These are phyloP conservation scores for Aplosporella prunicola DNA, from an alignment of 2,329 filamentous ascomycete species.

Conservation along the genomic window DNA sequence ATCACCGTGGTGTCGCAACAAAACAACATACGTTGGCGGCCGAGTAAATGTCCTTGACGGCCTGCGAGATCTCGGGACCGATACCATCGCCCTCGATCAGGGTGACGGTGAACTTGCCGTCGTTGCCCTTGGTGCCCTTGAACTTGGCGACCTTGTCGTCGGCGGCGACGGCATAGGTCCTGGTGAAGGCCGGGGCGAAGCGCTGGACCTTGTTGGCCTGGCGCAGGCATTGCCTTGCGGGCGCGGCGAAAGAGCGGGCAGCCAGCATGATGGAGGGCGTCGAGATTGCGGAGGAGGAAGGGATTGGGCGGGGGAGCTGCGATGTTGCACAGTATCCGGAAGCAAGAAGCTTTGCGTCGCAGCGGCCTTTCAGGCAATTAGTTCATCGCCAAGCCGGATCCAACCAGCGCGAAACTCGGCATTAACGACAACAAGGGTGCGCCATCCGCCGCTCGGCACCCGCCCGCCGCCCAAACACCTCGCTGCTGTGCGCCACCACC, in stretches of 20 bases:
- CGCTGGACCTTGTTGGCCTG: conserved; percentile 36
- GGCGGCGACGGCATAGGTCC: conserved; percentile 48
- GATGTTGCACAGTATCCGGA: no score
- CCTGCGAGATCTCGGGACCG: conserved; percentile 93
- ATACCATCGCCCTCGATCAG: conserved; percentile 99
- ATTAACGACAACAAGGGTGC: no score
- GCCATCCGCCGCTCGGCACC: neutral
- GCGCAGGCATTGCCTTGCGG: conserved; percentile 71
- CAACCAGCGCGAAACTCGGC: neutral
- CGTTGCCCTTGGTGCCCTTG: conserved; percentile 76
- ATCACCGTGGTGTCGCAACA: conserved; percentile 11
- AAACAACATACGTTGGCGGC: conserved; percentile 65
- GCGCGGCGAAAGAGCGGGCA: conserved; percentile 65
- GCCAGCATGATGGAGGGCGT: conserved; percentile 61
- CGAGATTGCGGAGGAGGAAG: no score
- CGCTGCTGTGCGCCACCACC: neutral
- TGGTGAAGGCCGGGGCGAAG: conserved; percentile 14
- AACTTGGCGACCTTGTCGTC: conserved; percentile 80
- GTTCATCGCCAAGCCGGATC: conserved; percentile 7
- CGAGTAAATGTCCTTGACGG: conserved; percentile 97
- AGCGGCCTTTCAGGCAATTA: conserved; percentile 4
- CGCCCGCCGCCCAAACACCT: conserved; percentile 5
- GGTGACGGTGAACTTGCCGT: conserved; percentile 91
- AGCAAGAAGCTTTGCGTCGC: conserved; percentile 8
- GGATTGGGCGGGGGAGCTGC: conserved; percentile 4